Evolutionary conservation across 306 rosid genomes (phyloP), one percentile per base, ranked within the genome.

Genomic region (Glycyrrhiza uralensis): DNA sequence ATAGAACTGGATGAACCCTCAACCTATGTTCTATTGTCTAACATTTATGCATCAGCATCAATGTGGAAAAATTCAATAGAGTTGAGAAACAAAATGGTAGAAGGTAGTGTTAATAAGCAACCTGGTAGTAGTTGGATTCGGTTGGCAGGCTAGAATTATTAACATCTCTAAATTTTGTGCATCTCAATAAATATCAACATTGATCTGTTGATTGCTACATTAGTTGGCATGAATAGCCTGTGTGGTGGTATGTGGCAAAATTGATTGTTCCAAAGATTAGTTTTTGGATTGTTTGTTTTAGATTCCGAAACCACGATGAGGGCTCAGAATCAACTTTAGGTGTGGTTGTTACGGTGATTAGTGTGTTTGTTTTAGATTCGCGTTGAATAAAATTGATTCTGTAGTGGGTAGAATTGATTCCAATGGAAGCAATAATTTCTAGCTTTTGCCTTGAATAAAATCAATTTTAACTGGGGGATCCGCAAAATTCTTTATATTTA

Each of bases 101-200:
- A 71, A 35, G 76, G 52, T 46, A 75, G 55, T 58, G 76, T 71
- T 66, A 55, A 15, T 23, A 83, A 83, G 66, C 72, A 70, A 49
- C 87, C 79, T 32, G 84, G 84, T 20, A 71, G 79, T 71, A 83
- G 87, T 66, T 79, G 87, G 87, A 71, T 83, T 71, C 87, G 79
- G 22, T 51, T 83, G 71, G 84, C 84, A 1, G 32, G 75, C 33
- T 83, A 59, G 67, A 79, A 18, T 60, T 51, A 17, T 14, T 29
- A 19, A 50, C 13, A 63, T 32, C 60, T 14, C 55, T 58, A 49
- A 58, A 24, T 19, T 49, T 32, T 23, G 14, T 22, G 28, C 42
- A 49, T 77, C 36, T 39, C 52, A 22, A 11, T 36, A 17, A 23
- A 66, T 41, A 39, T 41, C 26, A 10, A 23, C 58, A 28, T 45